Evolutionary conservation across 2,329 filamentous ascomycete genomes (phyloP).

Genomic region (Botryotinia calthae): DNA sequence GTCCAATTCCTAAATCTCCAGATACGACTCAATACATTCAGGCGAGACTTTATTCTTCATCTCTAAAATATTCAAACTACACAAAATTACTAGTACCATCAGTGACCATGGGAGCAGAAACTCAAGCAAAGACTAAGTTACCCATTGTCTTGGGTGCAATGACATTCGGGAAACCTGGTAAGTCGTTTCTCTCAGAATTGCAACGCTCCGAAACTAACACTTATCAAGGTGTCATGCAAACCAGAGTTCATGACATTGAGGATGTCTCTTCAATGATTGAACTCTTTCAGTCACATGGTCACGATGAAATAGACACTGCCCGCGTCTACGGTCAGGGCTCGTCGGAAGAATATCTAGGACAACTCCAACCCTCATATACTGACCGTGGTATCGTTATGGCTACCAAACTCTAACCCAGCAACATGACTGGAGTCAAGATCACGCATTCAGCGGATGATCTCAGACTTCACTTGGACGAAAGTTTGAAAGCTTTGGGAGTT

Average conservation of each 20-base stretch:
- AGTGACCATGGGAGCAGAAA: background rate
- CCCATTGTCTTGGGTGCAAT: constrained; percentile 31
- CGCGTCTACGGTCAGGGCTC: constrained; percentile 61
- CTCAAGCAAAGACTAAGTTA: constrained; percentile 8
- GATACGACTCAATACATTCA: background rate
- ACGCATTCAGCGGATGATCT: constrained; percentile 51
- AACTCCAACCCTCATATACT: constrained; percentile 54
- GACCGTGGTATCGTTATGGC: constrained; percentile 60
- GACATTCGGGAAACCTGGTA: constrained; percentile 27
- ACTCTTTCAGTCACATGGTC: constrained; percentile 62
- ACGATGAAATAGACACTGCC: constrained; percentile 69
- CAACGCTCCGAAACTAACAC: background rate
- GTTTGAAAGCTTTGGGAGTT: constrained; percentile 52
- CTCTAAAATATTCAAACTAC: background rate
- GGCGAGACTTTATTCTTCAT: background rate
- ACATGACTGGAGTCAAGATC: background rate
- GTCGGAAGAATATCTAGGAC: constrained; percentile 61
- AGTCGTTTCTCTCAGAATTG: background rate
- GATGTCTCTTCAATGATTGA: constrained; percentile 61
- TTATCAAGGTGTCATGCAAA: constrained; percentile 31
- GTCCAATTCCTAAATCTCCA: background rate
- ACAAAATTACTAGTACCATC: background rate
- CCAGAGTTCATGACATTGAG: constrained; percentile 38
- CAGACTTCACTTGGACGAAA: constrained; percentile 49
- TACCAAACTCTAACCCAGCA: constrained; percentile 49